These are phyloP conservation scores for Diacronema lutheri DNA, from an alignment of 78 protist genomes.

Conservation along the genomic window DNA sequence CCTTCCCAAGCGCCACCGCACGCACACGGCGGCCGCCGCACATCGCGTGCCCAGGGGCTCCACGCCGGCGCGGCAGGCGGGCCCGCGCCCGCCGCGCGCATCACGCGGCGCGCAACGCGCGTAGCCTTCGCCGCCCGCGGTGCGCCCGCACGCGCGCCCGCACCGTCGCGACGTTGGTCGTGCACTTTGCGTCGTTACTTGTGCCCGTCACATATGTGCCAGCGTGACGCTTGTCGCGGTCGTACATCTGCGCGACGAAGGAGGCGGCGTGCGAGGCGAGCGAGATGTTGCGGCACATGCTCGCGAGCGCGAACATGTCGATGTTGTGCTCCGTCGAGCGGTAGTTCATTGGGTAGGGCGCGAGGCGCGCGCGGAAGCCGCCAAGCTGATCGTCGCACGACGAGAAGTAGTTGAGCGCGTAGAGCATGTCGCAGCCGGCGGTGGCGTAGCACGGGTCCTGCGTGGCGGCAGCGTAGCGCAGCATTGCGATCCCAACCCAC, in stretches of 20 bases:
- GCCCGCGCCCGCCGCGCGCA: too few species aligned
- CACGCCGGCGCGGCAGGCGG: too few species aligned
- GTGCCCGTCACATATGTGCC: neutral
- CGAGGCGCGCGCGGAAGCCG: neutral
- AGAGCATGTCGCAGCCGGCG: neutral
- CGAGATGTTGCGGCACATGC: neutral
- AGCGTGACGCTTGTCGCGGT: neutral
- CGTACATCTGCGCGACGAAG: neutral
- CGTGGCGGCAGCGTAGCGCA: neutral
- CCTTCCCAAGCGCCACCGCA: too few species aligned
- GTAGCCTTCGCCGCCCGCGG: too few species aligned
- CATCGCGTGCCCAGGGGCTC: too few species aligned
- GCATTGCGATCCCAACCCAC: neutral
- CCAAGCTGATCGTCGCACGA: neutral
- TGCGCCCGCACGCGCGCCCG: too few species aligned
- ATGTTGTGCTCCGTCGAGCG: constrained; percentile 14
- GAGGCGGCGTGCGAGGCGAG: neutral
- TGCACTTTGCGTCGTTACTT: neutral
- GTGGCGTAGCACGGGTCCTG: neutral
- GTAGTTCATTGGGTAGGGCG: neutral
- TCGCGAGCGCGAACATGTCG: neutral
- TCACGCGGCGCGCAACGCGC: too few species aligned
- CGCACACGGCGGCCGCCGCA: too few species aligned
- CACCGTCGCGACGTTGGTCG: too few species aligned
- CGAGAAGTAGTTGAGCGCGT: neutral